These are phyloP conservation scores for Epichloe gansuensis DNA, from an alignment of 2,329 filamentous ascomycete species.

Conservation along the genomic window DNA sequence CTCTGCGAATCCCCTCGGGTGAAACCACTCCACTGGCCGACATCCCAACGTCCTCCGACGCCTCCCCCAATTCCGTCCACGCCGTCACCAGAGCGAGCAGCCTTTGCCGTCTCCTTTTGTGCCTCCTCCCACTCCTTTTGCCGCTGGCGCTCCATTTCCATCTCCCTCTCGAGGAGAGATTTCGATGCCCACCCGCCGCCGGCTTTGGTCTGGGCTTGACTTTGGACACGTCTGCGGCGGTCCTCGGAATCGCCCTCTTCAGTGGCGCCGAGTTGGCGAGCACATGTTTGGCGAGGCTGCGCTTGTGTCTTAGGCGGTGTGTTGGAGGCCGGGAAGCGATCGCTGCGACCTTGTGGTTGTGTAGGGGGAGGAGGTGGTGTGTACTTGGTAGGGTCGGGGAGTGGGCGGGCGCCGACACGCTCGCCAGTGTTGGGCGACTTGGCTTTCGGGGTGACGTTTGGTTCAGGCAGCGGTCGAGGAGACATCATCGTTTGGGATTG, in stretches of 20 bases:
- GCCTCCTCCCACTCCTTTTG: conserved; percentile 71
- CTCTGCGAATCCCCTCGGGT: conserved; percentile 68
- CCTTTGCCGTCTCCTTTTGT: conserved; percentile 50
- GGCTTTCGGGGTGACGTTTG: conserved; percentile 17
- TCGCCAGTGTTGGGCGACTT: conserved; percentile 20
- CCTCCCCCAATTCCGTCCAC: conserved; percentile 55
- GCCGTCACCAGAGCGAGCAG: conserved; percentile 35
- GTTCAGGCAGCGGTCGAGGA: conserved; percentile 30
- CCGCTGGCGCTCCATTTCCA: conserved; percentile 65
- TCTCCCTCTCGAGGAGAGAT: conserved; percentile 64
- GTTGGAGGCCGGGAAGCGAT: conserved; percentile 42
- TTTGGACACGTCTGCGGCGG: conserved; percentile 43
- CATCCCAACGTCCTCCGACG: conserved; percentile 58
- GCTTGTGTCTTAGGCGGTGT: conserved; percentile 29
- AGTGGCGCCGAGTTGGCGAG: conserved; percentile 40
- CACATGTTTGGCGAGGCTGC: conserved; percentile 35
- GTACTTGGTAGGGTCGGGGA: conserved; percentile 35
- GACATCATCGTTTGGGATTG: not conserved
- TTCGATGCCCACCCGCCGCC: conserved; percentile 51
- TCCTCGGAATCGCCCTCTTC: conserved; percentile 52
- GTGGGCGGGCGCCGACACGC: conserved; percentile 33
- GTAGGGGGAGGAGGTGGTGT: conserved; percentile 12
- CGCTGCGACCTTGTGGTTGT: conserved; percentile 34
- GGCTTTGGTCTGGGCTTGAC: conserved; percentile 48
- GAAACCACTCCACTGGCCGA: conserved; percentile 61